phyloP scores from a whole-genome alignment of 2,329 filamentous ascomycete species.

The Fusarium foetens region DNA sequence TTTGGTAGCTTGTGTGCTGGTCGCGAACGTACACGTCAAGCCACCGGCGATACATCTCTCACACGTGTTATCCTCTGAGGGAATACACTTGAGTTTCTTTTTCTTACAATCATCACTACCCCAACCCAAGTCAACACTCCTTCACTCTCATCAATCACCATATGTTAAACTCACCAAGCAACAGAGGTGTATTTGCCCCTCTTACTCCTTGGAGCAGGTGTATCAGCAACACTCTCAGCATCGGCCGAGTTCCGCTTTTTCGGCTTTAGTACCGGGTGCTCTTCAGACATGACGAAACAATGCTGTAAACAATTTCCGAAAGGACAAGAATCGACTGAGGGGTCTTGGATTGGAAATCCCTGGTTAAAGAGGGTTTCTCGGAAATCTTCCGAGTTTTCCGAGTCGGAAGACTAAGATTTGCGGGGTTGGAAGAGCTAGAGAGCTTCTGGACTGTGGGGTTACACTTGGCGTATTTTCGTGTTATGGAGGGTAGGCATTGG shows the following conservation, averaged over 20 bases:
- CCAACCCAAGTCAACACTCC: conserved; percentile 4
- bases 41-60: conserved; percentile 47
- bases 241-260: conserved; percentile 30
- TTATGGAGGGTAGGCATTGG: neutral
- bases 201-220: conserved; percentile 38
- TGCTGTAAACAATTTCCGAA: conserved; percentile 9
- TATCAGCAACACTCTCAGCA: neutral
- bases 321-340: neutral
- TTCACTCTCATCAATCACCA: neutral
- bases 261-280: conserved; percentile 6
- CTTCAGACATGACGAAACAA: neutral
- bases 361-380: conserved; percentile 9
- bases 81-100: conserved; percentile 54
- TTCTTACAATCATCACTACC: conserved; percentile 53
- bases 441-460: neutral
- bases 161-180: conserved; percentile 45
- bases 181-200: conserved; percentile 52
- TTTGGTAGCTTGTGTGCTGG: conserved; percentile 28
- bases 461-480: neutral
- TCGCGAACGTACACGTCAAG: conserved; percentile 42
- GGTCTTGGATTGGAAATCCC: neutral
- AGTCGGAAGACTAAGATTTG: neutral
- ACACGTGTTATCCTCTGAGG: conserved; percentile 41
- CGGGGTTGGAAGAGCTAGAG: neutral
- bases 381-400: conserved; percentile 36